Evolutionary conservation across 768 basidiomycete species (phyloP).

Genomic region (Leucogyrophana mollusca): DNA sequence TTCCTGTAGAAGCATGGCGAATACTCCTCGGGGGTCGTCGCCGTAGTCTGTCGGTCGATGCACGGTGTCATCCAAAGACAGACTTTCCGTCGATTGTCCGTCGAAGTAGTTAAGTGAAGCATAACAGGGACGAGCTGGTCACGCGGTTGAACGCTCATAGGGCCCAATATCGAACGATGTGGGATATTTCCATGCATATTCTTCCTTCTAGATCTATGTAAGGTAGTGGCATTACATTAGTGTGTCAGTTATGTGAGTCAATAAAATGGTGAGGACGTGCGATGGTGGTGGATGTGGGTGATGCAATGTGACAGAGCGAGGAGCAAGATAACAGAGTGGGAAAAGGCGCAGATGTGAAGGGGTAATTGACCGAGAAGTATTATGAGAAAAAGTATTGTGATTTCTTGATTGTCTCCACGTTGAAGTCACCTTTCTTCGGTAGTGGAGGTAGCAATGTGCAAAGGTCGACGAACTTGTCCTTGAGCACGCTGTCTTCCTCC

Average conservation of each 20-base stretch:
- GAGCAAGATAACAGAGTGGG: too few relatives aligned
- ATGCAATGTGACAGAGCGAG: not conserved
- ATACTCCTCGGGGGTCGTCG: too few relatives aligned
- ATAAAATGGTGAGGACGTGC: not conserved
- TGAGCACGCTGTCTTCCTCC: constrained; percentile 21
- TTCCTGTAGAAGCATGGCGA: too few relatives aligned
- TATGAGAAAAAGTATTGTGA: constrained; percentile 95
- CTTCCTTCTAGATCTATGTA: constrained; percentile 11
- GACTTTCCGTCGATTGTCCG: too few relatives aligned
- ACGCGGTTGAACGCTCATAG: too few relatives aligned
- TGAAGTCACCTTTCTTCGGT: constrained; percentile 83
- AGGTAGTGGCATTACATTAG: constrained; percentile 3
- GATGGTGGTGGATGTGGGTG: not conserved
- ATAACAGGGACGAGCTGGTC: too few relatives aligned
- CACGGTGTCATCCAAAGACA: too few relatives aligned
- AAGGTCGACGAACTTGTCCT: constrained; percentile 71
- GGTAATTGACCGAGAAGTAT: constrained; percentile 8
- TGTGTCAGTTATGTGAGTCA: not conserved
- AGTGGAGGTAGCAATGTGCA: constrained; percentile 75
- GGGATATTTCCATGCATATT: too few relatives aligned
- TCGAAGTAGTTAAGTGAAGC: too few relatives aligned
- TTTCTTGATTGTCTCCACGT: constrained; percentile 77
- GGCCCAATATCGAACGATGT: too few relatives aligned
- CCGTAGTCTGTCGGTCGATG: too few relatives aligned
- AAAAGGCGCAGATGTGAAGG: not conserved